Evolutionary conservation across 2,329 filamentous ascomycete genomes (phyloP).

Genomic region (Aspergillus quadrilineatus): DNA sequence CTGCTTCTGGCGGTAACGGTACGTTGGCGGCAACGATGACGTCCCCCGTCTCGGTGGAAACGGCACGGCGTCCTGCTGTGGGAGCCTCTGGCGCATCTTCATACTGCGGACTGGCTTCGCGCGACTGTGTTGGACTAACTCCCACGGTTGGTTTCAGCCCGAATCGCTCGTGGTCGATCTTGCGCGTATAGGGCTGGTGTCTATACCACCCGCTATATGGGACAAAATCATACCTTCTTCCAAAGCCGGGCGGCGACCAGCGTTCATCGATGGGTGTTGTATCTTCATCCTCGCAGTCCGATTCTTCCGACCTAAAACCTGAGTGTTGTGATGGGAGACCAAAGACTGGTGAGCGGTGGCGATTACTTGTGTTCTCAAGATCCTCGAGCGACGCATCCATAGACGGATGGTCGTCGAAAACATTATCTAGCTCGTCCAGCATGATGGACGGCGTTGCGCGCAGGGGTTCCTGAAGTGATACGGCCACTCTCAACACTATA

Average conservation of each 20-base stretch:
- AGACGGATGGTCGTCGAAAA: constrained; percentile 60
- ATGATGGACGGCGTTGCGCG: constrained; percentile 42
- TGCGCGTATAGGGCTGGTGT: constrained; percentile 50
- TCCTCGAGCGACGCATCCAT: constrained; percentile 62
- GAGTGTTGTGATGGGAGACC: constrained; percentile 61
- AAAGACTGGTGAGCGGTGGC: constrained; percentile 52
- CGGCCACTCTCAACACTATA: constrained; percentile 27
- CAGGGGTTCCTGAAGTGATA: constrained; percentile 24
- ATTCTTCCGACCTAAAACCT: constrained; percentile 58
- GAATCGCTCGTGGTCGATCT: constrained; percentile 35
- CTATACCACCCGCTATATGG: constrained; percentile 58
- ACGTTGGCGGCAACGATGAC: constrained; percentile 47
- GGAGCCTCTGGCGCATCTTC: constrained; percentile 54
- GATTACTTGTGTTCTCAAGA: constrained; percentile 55
- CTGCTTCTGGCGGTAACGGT: constrained; percentile 54
- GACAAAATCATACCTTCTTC: constrained; percentile 47
- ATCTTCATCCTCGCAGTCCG: constrained; percentile 44
- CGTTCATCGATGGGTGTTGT: constrained; percentile 46
- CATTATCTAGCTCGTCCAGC: constrained; percentile 48
- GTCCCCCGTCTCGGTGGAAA: constrained; percentile 27
- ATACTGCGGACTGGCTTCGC: constrained; percentile 60
- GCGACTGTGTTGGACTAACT: constrained; percentile 53
- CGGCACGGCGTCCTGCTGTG: constrained; percentile 28
- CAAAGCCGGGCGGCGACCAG: constrained; percentile 66
- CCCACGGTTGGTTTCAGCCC: constrained; percentile 42